Evolutionary conservation across 176 grass and related monocot genomes (phyloP), one percentile per base, ranked within the genome.

Genomic region (Oryza meyeriana): DNA sequence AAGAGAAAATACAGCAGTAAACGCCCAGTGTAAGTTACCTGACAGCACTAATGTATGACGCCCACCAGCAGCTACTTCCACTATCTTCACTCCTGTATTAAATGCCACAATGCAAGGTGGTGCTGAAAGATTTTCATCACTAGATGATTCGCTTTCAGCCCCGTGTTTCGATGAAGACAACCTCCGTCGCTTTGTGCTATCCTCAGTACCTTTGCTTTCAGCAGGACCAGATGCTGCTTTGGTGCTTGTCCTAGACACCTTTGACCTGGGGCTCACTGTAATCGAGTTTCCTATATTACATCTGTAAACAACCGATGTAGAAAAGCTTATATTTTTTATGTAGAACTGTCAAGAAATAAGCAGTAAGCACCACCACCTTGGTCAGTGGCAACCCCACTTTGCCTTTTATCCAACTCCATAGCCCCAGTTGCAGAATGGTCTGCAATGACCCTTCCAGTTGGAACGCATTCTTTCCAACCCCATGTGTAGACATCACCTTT

Each of bases 401-500:
- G 89, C 68, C 69, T 83, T 89, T 92, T 89, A 78, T 95, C 96
- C 69, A 84, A 93, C 31, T 95, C 96, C 70, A 84, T 87, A 17
- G 83, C 82, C 57, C 88, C 95, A 71, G 80, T 86, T 36, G 85
- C 76, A 57, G 86, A 82, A 47, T 91, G 77, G 36, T 92, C 91
- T 16, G 87, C 76, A 26, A 92, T 62, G 41, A 94, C 64, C 74
- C 93, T 86, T 20, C 89, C 96, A 85, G 89, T 91, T 32, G 96
- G 96, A 17, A 99, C 96, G 80, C 96, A 99, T 83, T 99, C 96
- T 90, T 95, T 99, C 96, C 96, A 99, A 78, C 96, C 96, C 96
- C 96, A 99, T 70, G 96, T 94, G 41, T 99, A 99, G 30, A 99
- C 89, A 72, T 92, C 89, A 42, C 96, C 96, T 86, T 84, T 75